Evolutionary conservation across 2,329 filamentous ascomycete species (phyloP), one percentile per base, ranked within the genome.

Genomic region (Ustulina deusta): DNA sequence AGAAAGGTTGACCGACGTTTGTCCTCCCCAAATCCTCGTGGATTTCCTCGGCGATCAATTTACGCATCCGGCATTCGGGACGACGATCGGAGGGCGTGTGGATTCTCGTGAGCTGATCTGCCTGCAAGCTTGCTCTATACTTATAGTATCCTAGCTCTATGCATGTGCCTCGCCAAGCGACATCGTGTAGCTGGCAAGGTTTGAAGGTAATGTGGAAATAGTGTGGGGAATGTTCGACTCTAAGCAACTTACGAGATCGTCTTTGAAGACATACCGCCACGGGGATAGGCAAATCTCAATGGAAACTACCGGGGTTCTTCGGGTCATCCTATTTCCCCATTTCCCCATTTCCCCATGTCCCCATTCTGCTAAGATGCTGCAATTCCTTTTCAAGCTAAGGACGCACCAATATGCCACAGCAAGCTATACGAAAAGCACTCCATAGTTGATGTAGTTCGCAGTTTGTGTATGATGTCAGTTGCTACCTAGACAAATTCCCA

Each of bases 391-490:
- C 34, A 38, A 61, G 20, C 38, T 17, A 40, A 51, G 22, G 20
- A 36, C 22, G 17, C 36, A 13, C 49, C 44, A 42, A 38, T 32
- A 9, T 17, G 17, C 25, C 22, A 34, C 27, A 15, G 9, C 27
- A 17, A 7, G 34, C 29, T 55, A 10, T 2, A 32, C 32, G 4
- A 34, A 9, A 44, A 42, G 9, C 25, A 42, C 22, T 13, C 17
- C 5, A 25, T 20, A 44, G 20, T 22, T 42, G 27, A 22, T n/a
- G 17, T 32, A 38, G 22, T 25, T 32, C n/a, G 20, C 15, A 7
- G 48, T 54, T 46, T 46, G 27, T 32, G 17, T 46, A 61, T 65
- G 63, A 56, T 65, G 51, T 65, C 56, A 65, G 29, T 15, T 25
- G 13, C 15, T 17, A 34, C 15, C 7, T 49, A 15, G 25, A 13